Percentiles rank a stretch among this genome's conserved stretches.
These are phyloP conservation scores for Cyberlindnera meyerae DNA, from an alignment of 805 yeast species.

Conservation along the genomic window DNA sequence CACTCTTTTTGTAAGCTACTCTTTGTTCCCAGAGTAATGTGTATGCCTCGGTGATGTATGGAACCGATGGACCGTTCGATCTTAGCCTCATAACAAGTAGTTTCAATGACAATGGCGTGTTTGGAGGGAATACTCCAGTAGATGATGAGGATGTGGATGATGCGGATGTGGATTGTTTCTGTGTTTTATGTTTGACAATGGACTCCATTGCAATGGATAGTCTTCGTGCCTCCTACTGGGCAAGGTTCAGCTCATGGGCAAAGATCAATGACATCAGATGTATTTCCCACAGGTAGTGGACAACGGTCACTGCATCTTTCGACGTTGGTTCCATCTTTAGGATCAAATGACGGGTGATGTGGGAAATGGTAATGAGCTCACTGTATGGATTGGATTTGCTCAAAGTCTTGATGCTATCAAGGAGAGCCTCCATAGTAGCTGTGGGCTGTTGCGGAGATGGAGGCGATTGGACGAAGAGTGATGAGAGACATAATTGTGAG, in stretches of 20 bases:
- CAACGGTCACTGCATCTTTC: constrained; percentile 1
- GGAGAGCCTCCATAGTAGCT: constrained; percentile 2
- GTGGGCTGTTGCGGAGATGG: constrained; percentile 3
- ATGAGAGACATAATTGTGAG: constrained; percentile 5
- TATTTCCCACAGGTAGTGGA: constrained; percentile 24
- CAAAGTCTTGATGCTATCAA: constrained; percentile 2
- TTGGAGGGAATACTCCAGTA: constrained; percentile 11
- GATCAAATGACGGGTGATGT: constrained; percentile 8
- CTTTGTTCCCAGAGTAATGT: constrained; percentile 15
- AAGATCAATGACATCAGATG: constrained; percentile 19
- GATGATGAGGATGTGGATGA: not conserved
- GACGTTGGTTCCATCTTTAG: not conserved
- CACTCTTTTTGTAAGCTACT: not conserved
- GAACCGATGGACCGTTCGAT: constrained; percentile 20
- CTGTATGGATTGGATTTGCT: constrained; percentile 5
- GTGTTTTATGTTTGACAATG: constrained; percentile 3
- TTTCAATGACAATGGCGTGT: constrained; percentile 19
- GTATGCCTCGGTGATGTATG: constrained; percentile 15
- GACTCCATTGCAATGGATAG: constrained; percentile 20
- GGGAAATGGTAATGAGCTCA: constrained; percentile 10
- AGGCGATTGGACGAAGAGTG: constrained; percentile 13
- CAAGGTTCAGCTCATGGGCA: constrained; percentile 20
- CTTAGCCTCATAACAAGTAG: constrained; percentile 22
- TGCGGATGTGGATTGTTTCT: not conserved
- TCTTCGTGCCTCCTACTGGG: constrained; percentile 25